Evolutionary conservation across 2,329 filamentous ascomycete genomes (phyloP).

Genomic region (Colletotrichum plurivorum): DNA sequence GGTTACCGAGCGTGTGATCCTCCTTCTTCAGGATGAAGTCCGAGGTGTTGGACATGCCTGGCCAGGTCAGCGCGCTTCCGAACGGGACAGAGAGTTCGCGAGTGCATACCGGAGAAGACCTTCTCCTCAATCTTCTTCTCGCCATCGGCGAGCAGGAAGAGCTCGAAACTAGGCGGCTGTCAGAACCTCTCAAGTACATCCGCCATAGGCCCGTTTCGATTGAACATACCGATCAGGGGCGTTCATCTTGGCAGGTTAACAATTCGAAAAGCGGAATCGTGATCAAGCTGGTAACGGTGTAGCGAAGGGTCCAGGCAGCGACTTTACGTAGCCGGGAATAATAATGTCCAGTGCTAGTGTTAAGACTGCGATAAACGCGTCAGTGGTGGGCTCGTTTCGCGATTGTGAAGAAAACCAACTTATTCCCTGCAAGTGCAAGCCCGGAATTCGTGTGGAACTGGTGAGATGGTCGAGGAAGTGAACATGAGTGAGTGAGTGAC

Average conservation of each 20-base stretch:
- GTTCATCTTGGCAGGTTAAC: slow-evolving; percentile 60
- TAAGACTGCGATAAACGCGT: neutral
- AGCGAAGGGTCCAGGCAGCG: neutral
- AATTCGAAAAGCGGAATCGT: neutral
- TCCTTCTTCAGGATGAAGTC: slow-evolving; percentile 98
- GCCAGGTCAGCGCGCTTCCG: neutral
- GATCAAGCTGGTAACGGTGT: neutral
- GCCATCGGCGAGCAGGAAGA: slow-evolving; percentile 87
- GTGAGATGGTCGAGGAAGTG: too few species aligned
- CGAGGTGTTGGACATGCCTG: slow-evolving; percentile 93
- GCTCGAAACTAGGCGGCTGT: slow-evolving; percentile 79
- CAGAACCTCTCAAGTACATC: neutral
- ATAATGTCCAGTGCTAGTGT: neutral
- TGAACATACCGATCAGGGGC: slow-evolving; percentile 67
- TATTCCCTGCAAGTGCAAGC: too few species aligned
- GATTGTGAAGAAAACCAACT: too few species aligned
- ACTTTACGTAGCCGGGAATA: too few species aligned
- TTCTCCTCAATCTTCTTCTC: slow-evolving; percentile 96
- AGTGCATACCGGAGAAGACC: slow-evolving; percentile 84
- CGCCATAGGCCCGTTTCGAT: neutral
- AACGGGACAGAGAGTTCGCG: slow-evolving; percentile 22
- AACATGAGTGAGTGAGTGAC: too few species aligned
- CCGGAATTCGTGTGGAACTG: too few species aligned
- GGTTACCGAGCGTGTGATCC: slow-evolving; percentile 94
- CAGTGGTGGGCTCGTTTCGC: too few species aligned